Evolutionary conservation across 345 rosid genomes (phyloP).

Genomic region (Litchi chinensis): DNA sequence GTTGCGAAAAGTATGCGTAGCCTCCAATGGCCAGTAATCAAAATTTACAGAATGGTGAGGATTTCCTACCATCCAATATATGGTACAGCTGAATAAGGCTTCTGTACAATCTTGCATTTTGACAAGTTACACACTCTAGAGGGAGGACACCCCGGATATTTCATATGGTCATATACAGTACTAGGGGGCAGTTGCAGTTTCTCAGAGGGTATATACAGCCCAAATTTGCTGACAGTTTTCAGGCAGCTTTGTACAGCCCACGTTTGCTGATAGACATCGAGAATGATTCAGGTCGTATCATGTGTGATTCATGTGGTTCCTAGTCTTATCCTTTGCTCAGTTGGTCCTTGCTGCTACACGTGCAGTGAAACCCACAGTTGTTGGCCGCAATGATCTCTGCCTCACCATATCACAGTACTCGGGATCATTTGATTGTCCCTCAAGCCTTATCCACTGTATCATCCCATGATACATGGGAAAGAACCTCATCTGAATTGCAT

Average conservation of each 20-base stretch:
- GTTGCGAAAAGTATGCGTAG: background rate
- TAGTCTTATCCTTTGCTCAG: slow-evolving; percentile 3
- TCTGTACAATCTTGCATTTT: slow-evolving; percentile 7
- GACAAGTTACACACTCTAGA: background rate
- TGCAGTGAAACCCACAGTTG: slow-evolving; percentile 79
- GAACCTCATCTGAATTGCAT: slow-evolving; percentile 71
- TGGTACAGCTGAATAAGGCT: slow-evolving; percentile 14
- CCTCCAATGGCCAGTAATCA: slow-evolving; percentile 11
- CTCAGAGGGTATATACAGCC: background rate
- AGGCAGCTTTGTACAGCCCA: slow-evolving; percentile 12
- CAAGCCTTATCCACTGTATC: slow-evolving; percentile 83
- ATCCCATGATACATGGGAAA: slow-evolving; percentile 93
- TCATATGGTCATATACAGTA: background rate
- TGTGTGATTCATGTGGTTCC: slow-evolving; percentile 6
- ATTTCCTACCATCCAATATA: background rate
- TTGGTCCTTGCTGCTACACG: slow-evolving; percentile 42
- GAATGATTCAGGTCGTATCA: slow-evolving; percentile 11
- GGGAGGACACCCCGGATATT: background rate
- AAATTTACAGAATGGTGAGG: slow-evolving; percentile 19
- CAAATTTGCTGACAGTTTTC: background rate
- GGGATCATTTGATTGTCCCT: slow-evolving; percentile 64
- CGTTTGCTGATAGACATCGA: background rate
- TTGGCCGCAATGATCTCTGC: slow-evolving; percentile 70
- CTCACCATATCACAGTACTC: slow-evolving; percentile 77
- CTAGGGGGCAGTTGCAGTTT: background rate